Base-by-base conservation (phyloP, 352 stramenopile species). In the Phytophthora pisi region DNA sequence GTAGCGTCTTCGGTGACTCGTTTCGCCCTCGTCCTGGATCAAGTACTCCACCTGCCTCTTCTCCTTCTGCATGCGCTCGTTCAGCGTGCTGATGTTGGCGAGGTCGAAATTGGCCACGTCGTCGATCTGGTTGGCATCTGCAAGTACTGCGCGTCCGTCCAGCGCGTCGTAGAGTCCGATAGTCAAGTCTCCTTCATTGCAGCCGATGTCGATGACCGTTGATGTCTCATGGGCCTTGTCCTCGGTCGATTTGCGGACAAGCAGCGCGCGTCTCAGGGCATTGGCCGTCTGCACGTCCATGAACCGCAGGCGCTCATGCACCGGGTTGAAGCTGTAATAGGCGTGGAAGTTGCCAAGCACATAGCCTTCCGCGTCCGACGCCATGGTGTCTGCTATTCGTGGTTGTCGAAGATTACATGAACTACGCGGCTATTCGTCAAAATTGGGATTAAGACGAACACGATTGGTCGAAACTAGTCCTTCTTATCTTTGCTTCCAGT, bases 301-400 rank as follows among this genome's bases (percentile, higher is more conserved):
- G 74, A 93, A 96, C 3, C 85, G 78, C 64, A 96, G 74, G 0
- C 86, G 76, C 59, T 92, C 88, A 20, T 83, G 68, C 38, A 81
- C 88, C 11, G 84, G 82, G 42, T 93, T 94, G 67, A 93, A 94
- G 77, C 78, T 92, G 73, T 93, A 94, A 65, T 93, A 96, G 36
- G 85, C 75, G 45, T 93, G 86, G 72, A 94, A 92, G 70, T 96
- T 94, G 68, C 86, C 88, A 45, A 93, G 77, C 61, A 92, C 74
- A 36, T 94, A 84, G 51, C 85, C 88, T 56, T 91, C 75, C 1
- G 76, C 78, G 42, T 86, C 61, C 4, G 50, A 73, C 63, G 70
- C 69, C 72, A 84, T 78, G 42, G 26, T 50, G 16, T 36, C 23
- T 36, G 38, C 34, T 40, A 5, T 11, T 40, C 31, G 45, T 51